Evolutionary conservation across 495 filamentous ascomycete species (phyloP).

Genomic region (Talaromyces proteolyticus): DNA sequence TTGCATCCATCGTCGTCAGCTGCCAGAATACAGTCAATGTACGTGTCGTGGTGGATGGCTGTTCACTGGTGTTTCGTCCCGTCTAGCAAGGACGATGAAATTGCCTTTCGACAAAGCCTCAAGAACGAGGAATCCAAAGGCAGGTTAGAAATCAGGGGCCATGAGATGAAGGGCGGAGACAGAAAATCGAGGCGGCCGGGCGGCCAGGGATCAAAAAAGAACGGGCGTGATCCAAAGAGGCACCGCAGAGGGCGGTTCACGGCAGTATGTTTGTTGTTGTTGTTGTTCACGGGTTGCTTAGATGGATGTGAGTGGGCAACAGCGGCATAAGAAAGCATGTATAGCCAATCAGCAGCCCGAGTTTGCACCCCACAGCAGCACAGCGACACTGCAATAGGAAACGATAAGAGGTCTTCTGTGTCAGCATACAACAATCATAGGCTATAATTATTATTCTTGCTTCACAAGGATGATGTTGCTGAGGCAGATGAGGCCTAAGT

Average conservation of each 20-base stretch:
- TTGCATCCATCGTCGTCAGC: conserved; percentile 5
- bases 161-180: neutral
- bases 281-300: neutral
- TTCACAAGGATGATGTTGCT: too few relatives aligned
- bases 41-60: neutral
- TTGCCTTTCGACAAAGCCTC: neutral
- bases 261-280: neutral
- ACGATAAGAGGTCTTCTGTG: too few relatives aligned
- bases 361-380: neutral
- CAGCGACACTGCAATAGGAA: too few relatives aligned
- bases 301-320: too few relatives aligned
- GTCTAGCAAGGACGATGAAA: neutral
- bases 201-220: neutral
- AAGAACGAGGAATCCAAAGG: neutral
- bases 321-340: too few relatives aligned
- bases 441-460: too few relatives aligned
- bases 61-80: too few relatives aligned
- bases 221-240: too few relatives aligned
- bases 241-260: neutral
- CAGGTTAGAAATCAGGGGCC: neutral
- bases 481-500: too few relatives aligned
- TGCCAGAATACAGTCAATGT: neutral
- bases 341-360: too few relatives aligned
- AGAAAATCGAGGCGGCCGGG: neutral
- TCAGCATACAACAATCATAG: too few relatives aligned